phyloP scores from a whole-genome alignment of 495 filamentous ascomycete species.

The Talaromyces ruber region DNA sequence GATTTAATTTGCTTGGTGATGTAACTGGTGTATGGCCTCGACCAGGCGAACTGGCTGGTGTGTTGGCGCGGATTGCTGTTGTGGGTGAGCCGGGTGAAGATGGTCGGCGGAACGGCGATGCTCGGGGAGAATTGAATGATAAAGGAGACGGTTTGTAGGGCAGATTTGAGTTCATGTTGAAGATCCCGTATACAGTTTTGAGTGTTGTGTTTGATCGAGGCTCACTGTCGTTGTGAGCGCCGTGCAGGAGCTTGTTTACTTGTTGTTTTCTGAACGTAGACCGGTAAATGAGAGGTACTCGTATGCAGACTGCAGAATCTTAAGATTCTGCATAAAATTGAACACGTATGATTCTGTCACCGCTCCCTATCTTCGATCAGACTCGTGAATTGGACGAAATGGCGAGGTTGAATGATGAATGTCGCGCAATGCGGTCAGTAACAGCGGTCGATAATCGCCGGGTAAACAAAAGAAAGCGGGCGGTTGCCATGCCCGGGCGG shows the following conservation, averaged over 20 bases:
- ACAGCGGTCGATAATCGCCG: not conserved
- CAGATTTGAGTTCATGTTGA: constrained; percentile 28
- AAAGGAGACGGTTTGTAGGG: constrained; percentile 66
- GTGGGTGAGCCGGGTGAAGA: constrained; percentile 40
- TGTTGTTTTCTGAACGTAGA: not conserved
- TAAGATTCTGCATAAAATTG: not conserved
- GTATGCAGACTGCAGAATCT: not conserved
- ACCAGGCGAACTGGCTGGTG: constrained; percentile 35
- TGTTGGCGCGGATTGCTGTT: constrained; percentile 23
- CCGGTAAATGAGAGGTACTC: not conserved
- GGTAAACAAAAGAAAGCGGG: constrained; percentile 1
- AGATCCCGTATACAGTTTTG: not conserved
- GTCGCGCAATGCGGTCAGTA: not conserved
- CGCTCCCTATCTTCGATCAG: not conserved
- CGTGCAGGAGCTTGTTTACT: not conserved
- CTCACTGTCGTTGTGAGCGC: not conserved
- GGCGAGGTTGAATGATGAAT: not conserved
- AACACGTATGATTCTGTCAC: not conserved
- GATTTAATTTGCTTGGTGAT: constrained; percentile 40
- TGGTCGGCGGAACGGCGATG: constrained; percentile 68
- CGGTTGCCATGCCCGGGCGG: constrained; percentile 5
- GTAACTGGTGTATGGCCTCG: constrained; percentile 33
- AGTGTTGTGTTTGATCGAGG: not conserved
- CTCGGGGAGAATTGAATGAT: constrained; percentile 58
- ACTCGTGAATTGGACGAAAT: not conserved